Base-by-base conservation (phyloP, 1,284 basidiomycete species). In the Apiotrichum sp. region DNA sequence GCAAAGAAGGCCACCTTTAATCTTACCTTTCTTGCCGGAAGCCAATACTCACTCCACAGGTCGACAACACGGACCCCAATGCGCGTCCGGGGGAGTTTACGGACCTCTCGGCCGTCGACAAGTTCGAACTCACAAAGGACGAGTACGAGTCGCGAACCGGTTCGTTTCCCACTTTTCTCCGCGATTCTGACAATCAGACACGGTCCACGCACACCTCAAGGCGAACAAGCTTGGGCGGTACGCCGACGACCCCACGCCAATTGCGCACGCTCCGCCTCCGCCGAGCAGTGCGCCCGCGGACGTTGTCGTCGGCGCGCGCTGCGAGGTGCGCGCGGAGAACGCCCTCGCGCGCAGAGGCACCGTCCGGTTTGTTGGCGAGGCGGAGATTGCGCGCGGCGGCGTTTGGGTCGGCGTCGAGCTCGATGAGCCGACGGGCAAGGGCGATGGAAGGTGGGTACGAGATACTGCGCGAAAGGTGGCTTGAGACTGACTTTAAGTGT, bases 351-450 rank as follows among this genome's bases (percentile, higher is more conserved):
- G 90, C 65, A 82, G 90, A 32, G 95, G 95, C 0, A 86, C 85
- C 0, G 84, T 98, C 29, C 80, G 86, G 8, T 98, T 86, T 67
- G 85, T 93, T 10, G 96, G 96, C 0, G 71, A 78, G 32, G 90
- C 93, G 0, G 79, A 81, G 52, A 96, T 98, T 68, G 84, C 84
- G 29, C 48, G 54, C 41, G 49, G 70, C 31, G 49, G 72, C 0
- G 70, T 83, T 0, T 98, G 95, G 95, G 82, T 98, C 2, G 96
- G 95, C 0, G 80, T 98, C 7, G 89, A 96, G 74, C 90, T 95
- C 66, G 96, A 98, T 70, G 96, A 98, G 69, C 95, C 96, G 1
- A 82, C 92, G 10, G 93, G 95, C 10, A 97, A 93, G 78, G 93
- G 95, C 62, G 88, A 98, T 72, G 95, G 95, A 63, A 85, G 85